phyloP scores from a whole-genome alignment of 768 basidiomycete species.

The Fomitopsis serialis region DNA sequence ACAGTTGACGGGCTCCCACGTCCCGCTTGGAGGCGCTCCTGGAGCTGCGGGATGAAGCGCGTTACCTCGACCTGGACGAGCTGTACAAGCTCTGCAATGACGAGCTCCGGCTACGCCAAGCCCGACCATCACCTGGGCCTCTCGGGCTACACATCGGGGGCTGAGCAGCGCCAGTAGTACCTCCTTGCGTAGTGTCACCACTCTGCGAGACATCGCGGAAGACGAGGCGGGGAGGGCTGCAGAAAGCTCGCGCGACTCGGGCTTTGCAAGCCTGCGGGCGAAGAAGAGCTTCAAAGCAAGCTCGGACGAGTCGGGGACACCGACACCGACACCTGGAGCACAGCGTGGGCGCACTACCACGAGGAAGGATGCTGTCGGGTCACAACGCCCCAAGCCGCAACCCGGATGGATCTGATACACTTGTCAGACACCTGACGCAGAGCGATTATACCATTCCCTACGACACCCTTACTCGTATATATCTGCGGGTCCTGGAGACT shows the following conservation, averaged over 20 bases:
- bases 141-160: slow-evolving; percentile 35
- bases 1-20: slow-evolving; percentile 39
- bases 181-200: slow-evolving; percentile 57
- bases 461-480: neutral
- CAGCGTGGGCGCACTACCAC: slow-evolving; percentile 9
- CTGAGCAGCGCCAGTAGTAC: slow-evolving; percentile 49
- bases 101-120: slow-evolving; percentile 54
- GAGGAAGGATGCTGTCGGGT: slow-evolving; percentile 9
- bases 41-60: slow-evolving; percentile 76
- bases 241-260: slow-evolving; percentile 19
- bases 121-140: slow-evolving; percentile 21
- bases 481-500: neutral
- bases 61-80: slow-evolving; percentile 63
- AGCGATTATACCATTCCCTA: neutral
- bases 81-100: slow-evolving; percentile 62
- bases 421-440: neutral
- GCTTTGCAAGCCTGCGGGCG: slow-evolving; percentile 13
- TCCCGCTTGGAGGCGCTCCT: slow-evolving; percentile 60
- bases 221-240: slow-evolving; percentile 10
- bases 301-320: slow-evolving; percentile 11
- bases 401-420: slow-evolving; percentile 24
- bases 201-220: slow-evolving; percentile 51
- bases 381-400: slow-evolving; percentile 10
- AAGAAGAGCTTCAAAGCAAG: slow-evolving; percentile 14
- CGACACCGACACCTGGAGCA: slow-evolving; percentile 8